phyloP scores from a whole-genome alignment of 768 basidiomycete genomes.

The Trametopsis cervina region DNA sequence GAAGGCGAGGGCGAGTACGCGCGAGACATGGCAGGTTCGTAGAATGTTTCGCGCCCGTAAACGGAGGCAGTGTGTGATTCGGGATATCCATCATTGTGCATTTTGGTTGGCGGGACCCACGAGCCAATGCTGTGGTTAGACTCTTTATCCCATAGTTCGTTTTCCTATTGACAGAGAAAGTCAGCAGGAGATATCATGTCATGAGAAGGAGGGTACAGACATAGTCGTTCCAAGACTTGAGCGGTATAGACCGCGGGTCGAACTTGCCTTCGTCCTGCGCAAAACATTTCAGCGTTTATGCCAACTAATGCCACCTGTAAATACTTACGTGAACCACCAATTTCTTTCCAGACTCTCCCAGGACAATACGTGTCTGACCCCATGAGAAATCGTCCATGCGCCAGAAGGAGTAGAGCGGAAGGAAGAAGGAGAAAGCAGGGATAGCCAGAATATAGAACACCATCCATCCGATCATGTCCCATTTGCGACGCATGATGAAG shows the following conservation, averaged over 20 bases:
- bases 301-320: not conserved
- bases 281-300: not conserved
- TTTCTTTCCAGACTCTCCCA: conserved; percentile 95
- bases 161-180: conserved; percentile 47
- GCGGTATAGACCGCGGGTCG: conserved; percentile 85
- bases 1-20: conserved; percentile 71
- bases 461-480: conserved; percentile 99
- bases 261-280: conserved; percentile 93
- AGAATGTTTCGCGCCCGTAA: conserved; percentile 84
- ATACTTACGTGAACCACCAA: conserved; percentile 82
- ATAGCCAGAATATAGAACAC: conserved; percentile 93
- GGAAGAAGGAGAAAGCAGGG: conserved; percentile 87
- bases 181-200: not conserved
- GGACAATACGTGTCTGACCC: conserved; percentile 88
- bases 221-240: conserved; percentile 97
- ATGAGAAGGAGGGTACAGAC: conserved; percentile 36
- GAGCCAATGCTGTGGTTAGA: conserved; percentile 93
- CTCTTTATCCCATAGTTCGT: conserved; percentile 96
- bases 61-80: conserved; percentile 75
- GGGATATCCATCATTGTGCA: conserved; percentile 66
- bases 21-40: conserved; percentile 55
- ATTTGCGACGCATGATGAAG: conserved; percentile 88
- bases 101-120: conserved; percentile 76
- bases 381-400: conserved; percentile 97
- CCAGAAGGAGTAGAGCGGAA: conserved; percentile 97